Conservation (phyloP, 805 yeast species). For the Yarrowia sp. region DNA sequence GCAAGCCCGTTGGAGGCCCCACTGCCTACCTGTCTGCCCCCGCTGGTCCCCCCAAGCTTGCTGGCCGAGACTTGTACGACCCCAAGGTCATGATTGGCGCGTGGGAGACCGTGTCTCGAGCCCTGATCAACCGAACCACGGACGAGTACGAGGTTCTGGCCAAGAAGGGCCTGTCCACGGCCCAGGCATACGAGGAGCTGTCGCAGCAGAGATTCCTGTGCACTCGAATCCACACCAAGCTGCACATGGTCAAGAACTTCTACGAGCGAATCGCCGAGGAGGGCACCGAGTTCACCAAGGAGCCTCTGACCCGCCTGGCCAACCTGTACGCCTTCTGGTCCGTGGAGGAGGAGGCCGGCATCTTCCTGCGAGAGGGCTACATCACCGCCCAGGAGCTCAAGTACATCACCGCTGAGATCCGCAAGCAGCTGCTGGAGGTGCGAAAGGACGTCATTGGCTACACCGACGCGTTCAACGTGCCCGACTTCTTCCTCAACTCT, state of each 20-base stretch:
- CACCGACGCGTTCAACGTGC: constrained; percentile 79
- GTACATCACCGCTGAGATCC: constrained; percentile 44
- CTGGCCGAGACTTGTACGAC: constrained; percentile 32
- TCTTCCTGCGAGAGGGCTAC: constrained; percentile 63
- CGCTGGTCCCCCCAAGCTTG: constrained; percentile 27
- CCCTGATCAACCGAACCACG: constrained; percentile 38
- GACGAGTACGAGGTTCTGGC: constrained; percentile 33
- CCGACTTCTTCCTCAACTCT: constrained; percentile 78
- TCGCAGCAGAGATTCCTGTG: constrained; percentile 44
- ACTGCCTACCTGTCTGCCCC: constrained; percentile 43
- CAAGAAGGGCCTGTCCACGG: constrained; percentile 33
- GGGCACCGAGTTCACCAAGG: constrained; percentile 45
- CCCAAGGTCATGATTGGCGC: constrained; percentile 36
- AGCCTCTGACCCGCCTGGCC: constrained; percentile 54
- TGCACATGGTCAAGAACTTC: constrained; percentile 41
- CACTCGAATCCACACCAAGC: constrained; percentile 43
- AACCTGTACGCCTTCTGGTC: constrained; percentile 61
- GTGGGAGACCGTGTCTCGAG: constrained; percentile 41
- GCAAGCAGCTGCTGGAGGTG: constrained; percentile 48
- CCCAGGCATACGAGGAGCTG: constrained; percentile 42
- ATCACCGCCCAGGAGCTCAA: constrained; percentile 51
- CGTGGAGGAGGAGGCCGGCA: constrained; percentile 69
- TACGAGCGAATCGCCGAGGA: constrained; percentile 39
- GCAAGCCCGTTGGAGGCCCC: constrained; percentile 46
- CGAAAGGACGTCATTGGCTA: constrained; percentile 71